Base-by-base conservation (phyloP, 768 basidiomycete genomes). In the Lactarius pseudohatsudake region DNA sequence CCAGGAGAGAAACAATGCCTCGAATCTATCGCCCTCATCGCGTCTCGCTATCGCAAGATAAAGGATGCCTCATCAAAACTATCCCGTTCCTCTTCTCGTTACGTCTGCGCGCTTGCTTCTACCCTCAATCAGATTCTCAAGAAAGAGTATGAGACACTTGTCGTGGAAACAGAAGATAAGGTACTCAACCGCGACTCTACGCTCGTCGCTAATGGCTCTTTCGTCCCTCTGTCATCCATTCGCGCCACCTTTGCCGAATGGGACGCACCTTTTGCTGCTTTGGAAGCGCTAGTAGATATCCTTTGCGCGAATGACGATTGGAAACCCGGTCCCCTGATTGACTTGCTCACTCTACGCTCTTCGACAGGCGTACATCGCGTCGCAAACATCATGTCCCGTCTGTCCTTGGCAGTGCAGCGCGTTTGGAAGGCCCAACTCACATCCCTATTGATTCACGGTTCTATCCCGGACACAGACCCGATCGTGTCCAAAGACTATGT, bases 1-100 rank as follows among this genome's bases (percentile, higher is more conserved):
- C 94, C 94, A 2, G 94, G 94, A 11, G 94, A 96, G 73, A 83
- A 88, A 61, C 86, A 94, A 75, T 90, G 88, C 69, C 82, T 96
- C n/a, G 88, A 93, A 72, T 83, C 85, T 11, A 84, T 97, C 2
- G 90, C 85, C 10, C 81, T 83, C 57, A 85, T 96, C 58, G 94
- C 91, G 1, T 82, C 80, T 60, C 85, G 88, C 30, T 96, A 94
- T 76, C 81, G 85, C 67, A 88, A 80, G 68, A 86, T 96, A 75
- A 89, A 86, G 75, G 74, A 79, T 65, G 79, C 85, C 22, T 88
- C 81, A 66, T 72, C 75, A 45, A 71, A 72, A 2, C 79, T 89
- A 30, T 81, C 85, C 32, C 81, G 80, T 26, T 86, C 87, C 5
- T 77, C 80, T 11, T 91, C 91, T 11, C 85, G 89, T 59, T 96